phyloP scores from a whole-genome alignment of 805 yeast genomes.

The Teunomyces lycoperdinae region DNA sequence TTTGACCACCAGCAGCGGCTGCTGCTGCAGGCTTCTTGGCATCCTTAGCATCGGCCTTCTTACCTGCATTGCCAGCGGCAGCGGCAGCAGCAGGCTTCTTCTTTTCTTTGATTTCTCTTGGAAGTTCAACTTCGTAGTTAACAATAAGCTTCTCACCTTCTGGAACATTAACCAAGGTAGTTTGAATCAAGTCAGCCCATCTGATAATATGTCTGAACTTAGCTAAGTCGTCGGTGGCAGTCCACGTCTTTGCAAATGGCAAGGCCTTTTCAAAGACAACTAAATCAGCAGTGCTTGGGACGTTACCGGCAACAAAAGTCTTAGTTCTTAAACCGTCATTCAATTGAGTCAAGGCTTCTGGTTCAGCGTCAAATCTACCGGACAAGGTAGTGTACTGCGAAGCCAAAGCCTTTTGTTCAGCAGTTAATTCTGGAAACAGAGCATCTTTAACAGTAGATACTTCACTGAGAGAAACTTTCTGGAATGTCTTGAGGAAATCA shows the following conservation, averaged over 20 bases:
- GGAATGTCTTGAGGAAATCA: slow-evolving; percentile 25
- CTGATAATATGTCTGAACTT: slow-evolving; percentile 80
- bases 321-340: slow-evolving; percentile 66
- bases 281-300: slow-evolving; percentile 69
- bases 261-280: slow-evolving; percentile 63
- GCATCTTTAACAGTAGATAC: slow-evolving; percentile 16
- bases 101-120: slow-evolving; percentile 73
- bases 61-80: slow-evolving; percentile 15
- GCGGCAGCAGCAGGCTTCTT: slow-evolving; percentile 39
- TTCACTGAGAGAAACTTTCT: slow-evolving; percentile 29
- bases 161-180: slow-evolving; percentile 54
- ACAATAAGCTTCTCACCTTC: slow-evolving; percentile 53
- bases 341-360: slow-evolving; percentile 45
- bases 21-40: slow-evolving; percentile 28
- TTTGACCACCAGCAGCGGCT: slow-evolving; percentile 14
- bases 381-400: slow-evolving; percentile 80
- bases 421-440: slow-evolving; percentile 28
- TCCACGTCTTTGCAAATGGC: slow-evolving; percentile 58
- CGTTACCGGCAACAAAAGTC: slow-evolving; percentile 69
- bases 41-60: slow-evolving; percentile 35
- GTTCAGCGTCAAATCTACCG: slow-evolving; percentile 48
- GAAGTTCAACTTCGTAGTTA: slow-evolving; percentile 60
- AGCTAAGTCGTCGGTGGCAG: slow-evolving; percentile 52
- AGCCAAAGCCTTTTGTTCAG: slow-evolving; percentile 63
- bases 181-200: slow-evolving; percentile 90